A percentile compares a stretch with the other conserved stretches of the same genome.
Evolutionary conservation across 192 early-diverging fungal genomes (phyloP).

Genomic region (Spinellus fusiger): DNA sequence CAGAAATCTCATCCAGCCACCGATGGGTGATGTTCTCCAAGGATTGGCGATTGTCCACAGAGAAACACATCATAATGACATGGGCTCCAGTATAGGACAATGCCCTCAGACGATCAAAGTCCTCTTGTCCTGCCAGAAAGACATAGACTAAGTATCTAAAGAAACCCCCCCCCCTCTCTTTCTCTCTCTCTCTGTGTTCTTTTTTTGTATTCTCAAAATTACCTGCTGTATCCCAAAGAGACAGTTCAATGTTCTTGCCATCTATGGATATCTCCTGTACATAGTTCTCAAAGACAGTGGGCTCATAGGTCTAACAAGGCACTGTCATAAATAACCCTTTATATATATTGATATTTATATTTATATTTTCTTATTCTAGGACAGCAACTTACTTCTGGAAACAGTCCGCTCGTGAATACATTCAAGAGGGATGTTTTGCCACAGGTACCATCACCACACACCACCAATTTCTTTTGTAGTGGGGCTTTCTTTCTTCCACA

Average conservation of each 20-base stretch:
- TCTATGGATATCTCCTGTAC: slow-evolving; percentile 32
- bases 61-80: slow-evolving; percentile 30
- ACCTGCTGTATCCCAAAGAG: slow-evolving; percentile 39
- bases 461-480: slow-evolving; percentile 22
- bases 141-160: background rate
- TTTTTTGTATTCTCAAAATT: slow-evolving; percentile 1
- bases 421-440: slow-evolving; percentile 38
- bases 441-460: slow-evolving; percentile 29
- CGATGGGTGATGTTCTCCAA: slow-evolving; percentile 27
- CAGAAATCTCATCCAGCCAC: slow-evolving; percentile 20
- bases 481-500: slow-evolving; percentile 15
- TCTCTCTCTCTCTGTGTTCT: background rate
- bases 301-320: slow-evolving; percentile 39
- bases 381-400: slow-evolving; percentile 28
- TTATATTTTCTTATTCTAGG: background rate
- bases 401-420: slow-evolving; percentile 33
- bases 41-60: slow-evolving; percentile 27
- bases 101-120: slow-evolving; percentile 24
- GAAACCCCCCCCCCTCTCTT: background rate
- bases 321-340: too few species aligned
- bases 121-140: slow-evolving; percentile 22
- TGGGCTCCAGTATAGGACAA: slow-evolving; percentile 29
- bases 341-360: background rate
- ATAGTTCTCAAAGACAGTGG: slow-evolving; percentile 39
- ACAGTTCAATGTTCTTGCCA: slow-evolving; percentile 30